Evolutionary conservation across 306 rosid genomes (phyloP).

Genomic region (Cicer arietinum): DNA sequence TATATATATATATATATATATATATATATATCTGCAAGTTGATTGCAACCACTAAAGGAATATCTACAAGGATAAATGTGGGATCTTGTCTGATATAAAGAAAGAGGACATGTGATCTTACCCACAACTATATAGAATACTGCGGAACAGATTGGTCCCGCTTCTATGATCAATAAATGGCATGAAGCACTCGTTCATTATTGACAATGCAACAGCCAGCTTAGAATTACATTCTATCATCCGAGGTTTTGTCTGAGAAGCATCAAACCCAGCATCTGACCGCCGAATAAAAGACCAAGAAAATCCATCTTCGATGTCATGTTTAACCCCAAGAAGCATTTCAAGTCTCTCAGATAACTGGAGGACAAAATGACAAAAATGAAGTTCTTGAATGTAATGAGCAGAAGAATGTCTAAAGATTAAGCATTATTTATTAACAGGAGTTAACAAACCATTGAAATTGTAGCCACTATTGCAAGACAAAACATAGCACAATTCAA

Average conservation of each 20-base stretch:
- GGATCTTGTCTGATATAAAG: slow-evolving; percentile 7
- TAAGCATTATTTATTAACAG: slow-evolving; percentile 36
- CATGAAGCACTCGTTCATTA: slow-evolving; percentile 96
- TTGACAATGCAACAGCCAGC: slow-evolving; percentile 82
- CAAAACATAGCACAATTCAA: slow-evolving; percentile 34
- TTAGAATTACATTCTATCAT: slow-evolving; percentile 72
- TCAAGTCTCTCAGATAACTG: slow-evolving; percentile 73
- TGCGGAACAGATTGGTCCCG: slow-evolving; percentile 82
- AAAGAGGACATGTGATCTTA: slow-evolving; percentile 51
- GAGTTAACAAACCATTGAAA: slow-evolving; percentile 30
- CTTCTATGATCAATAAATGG: slow-evolving; percentile 90
- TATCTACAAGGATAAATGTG: not conserved
- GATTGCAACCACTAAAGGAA: not conserved
- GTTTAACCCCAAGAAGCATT: slow-evolving; percentile 82
- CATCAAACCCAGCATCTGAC: slow-evolving; percentile 62
- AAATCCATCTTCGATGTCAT: slow-evolving; percentile 83
- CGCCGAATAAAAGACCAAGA: slow-evolving; percentile 76
- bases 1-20: too few relatives aligned
- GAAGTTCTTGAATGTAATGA: slow-evolving; percentile 20
- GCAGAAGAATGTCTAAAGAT: slow-evolving; percentile 17
- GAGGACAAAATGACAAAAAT: slow-evolving; percentile 46
- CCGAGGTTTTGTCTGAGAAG: slow-evolving; percentile 58
- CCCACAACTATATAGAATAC: slow-evolving; percentile 85
- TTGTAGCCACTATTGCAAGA: slow-evolving; percentile 28
- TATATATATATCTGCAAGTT: too few relatives aligned